phyloP scores from a whole-genome alignment of 768 basidiomycete species.

The Suillus subluteus region DNA sequence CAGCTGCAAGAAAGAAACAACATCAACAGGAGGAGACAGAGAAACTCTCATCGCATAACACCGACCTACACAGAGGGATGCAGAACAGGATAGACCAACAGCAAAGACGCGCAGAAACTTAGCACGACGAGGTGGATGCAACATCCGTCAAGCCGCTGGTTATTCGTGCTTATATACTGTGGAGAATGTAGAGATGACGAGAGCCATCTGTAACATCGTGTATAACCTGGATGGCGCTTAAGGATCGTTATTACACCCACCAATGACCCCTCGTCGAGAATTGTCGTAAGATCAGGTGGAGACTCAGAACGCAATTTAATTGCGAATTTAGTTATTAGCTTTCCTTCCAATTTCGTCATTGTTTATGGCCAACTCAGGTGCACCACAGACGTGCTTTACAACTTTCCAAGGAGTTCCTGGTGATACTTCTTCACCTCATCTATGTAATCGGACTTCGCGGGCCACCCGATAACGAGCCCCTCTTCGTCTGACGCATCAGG shows the following conservation, averaged over 20 bases:
- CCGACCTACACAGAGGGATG: too few relatives aligned
- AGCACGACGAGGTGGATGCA: too few relatives aligned
- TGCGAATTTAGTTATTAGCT: not conserved
- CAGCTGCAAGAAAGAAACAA: too few relatives aligned
- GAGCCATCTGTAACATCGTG: not conserved
- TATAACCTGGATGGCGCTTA: not conserved
- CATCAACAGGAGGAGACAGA: too few relatives aligned
- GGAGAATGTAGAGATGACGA: not conserved
- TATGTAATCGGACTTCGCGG: constrained; percentile 19
- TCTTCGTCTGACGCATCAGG: constrained; percentile 61
- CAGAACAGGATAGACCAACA: too few relatives aligned
- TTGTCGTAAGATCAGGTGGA: not conserved
- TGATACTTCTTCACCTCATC: constrained; percentile 31
- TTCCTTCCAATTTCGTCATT: not conserved
- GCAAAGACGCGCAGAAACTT: too few relatives aligned
- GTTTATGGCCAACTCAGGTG: not conserved
- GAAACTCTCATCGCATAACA: too few relatives aligned
- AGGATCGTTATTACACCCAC: not conserved
- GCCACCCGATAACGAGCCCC: constrained; percentile 85
- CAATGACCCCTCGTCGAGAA: not conserved
- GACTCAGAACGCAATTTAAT: not conserved
- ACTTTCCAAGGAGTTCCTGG: constrained; percentile 19
- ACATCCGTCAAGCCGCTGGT: too few relatives aligned
- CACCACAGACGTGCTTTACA: constrained; percentile 8
- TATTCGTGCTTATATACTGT: too few relatives aligned